Evolutionary conservation across 768 basidiomycete genomes (phyloP), one percentile per base, ranked within the genome.

Genomic region (Glaciozyma martinii): DNA sequence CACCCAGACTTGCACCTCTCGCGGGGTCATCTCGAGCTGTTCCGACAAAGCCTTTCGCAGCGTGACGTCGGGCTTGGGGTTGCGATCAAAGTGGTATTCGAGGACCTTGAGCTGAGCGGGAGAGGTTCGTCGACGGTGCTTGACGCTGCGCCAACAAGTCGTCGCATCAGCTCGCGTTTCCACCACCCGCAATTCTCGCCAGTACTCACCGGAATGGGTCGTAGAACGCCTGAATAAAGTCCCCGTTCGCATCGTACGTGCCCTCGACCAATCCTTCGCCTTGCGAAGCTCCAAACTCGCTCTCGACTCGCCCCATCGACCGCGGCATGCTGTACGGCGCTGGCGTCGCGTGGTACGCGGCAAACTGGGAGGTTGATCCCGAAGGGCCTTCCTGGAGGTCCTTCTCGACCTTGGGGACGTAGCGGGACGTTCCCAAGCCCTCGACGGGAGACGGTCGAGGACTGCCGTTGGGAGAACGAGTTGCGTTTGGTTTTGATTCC

Each of bases 1-100:
- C 25, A 72, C 71, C 79, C 83, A 80, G 63, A 94, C 93, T 82
- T 98, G 93, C 3, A 98, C 89, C n/a, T 90, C 90, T 66, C 93
- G 80, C 27, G 90, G 84, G 15, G 89, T 88, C 93, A 98, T 98
- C 67, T 85, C 86, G 63, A 97, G 83, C 78, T 90, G 82, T 15
- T 81, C 78, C 0, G 91, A 87, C 60, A 98, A 83, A 68, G 83
- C 81, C 76, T 88, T 89, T 71, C 94, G 82, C 44, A 87, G 79
- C 10, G 82, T 64, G 53, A 76, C 76, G 76, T 91, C 92, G 21
- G 94, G 93, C 76, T 98, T 98, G 62, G 89, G 89, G 77, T 92
- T 90, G 71, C 82, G 80, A 72, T 83, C 84, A 78, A 94, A 98
- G 71, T 91, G 81, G 64, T 82, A 80, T 76, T 98, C 94, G 71